Conservation (phyloP, 441 rosid genomes). For the Gossypium trilobum region DNA sequence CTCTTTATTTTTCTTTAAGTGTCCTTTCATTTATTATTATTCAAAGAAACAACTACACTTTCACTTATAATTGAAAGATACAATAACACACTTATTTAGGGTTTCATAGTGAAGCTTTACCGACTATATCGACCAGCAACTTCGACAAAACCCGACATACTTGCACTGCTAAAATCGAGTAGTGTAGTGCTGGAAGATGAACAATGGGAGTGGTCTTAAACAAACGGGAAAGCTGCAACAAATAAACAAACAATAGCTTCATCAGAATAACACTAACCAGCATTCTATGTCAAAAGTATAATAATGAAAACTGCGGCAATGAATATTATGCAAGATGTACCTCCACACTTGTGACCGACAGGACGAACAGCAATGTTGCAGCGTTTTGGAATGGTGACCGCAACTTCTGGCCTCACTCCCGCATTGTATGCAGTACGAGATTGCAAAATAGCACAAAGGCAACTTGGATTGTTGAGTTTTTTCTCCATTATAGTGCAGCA, state of each 20-base stretch:
- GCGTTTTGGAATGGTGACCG: slow-evolving; percentile 74
- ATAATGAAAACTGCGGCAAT: background rate
- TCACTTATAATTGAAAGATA: background rate
- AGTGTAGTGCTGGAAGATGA: background rate
- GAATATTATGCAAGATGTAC: slow-evolving; percentile 19
- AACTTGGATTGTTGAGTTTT: slow-evolving; percentile 30
- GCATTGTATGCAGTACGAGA: slow-evolving; percentile 59
- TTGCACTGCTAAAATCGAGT: background rate
- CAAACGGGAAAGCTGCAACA: slow-evolving; percentile 57
- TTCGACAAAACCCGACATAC: background rate
- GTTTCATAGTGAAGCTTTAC: background rate
- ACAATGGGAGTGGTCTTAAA: slow-evolving; percentile 25
- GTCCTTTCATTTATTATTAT: background rate
- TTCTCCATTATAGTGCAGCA: slow-evolving; percentile 53
- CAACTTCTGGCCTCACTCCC: slow-evolving; percentile 53
- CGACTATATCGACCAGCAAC: too few relatives aligned
- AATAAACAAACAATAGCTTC: background rate
- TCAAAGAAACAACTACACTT: background rate
- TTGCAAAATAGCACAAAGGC: slow-evolving; percentile 77
- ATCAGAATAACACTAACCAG: background rate
- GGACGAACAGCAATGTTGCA: slow-evolving; percentile 73
- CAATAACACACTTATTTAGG: background rate
- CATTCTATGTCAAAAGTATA: background rate
- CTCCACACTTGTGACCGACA: slow-evolving; percentile 78
- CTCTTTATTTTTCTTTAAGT: too few relatives aligned